Percentiles rank a stretch among this genome's conserved stretches.
Conservation (phyloP, 495 filamentous ascomycete genomes). For the Rostrohypoxylon terebratum region DNA sequence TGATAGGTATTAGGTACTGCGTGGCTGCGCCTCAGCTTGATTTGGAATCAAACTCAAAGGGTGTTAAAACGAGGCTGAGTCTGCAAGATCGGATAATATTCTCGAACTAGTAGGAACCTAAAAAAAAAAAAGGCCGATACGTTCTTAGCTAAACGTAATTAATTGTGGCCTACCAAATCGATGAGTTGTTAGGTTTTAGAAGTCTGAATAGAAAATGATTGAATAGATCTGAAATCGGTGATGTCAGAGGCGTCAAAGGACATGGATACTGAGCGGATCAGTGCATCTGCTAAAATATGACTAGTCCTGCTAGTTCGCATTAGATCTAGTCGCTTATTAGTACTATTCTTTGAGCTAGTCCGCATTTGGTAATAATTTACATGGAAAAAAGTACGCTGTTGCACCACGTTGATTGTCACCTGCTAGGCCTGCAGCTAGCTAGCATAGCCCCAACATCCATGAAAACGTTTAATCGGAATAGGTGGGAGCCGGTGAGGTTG, state of each 20-base stretch:
- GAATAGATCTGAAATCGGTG: not conserved
- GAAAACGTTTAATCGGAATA: not conserved
- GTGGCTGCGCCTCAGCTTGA: not conserved
- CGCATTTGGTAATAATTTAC: not conserved
- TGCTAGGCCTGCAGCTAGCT: not conserved
- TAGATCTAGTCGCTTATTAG: not conserved
- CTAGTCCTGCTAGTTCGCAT: not conserved
- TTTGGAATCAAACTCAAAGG: conserved; percentile 2
- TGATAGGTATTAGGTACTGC: no score
- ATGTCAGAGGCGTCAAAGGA: not conserved
- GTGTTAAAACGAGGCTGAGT: conserved; percentile 5
- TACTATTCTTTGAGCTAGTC: not conserved
- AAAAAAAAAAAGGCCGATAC: not conserved
- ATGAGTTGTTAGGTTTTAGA: not conserved
- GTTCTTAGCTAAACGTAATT: not conserved
- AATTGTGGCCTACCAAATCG: not conserved
- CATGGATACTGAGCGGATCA: not conserved
- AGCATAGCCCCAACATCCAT: not conserved
- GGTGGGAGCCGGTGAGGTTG: not conserved
- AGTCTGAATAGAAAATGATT: not conserved
- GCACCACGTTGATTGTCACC: not conserved
- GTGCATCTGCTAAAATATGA: not conserved
- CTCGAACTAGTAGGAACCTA: not conserved
- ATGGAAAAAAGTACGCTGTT: not conserved
- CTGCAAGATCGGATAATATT: not conserved